Conservation (phyloP, 2,329 filamentous ascomycete genomes). For the Chrysoporthe deuterocubensis region DNA sequence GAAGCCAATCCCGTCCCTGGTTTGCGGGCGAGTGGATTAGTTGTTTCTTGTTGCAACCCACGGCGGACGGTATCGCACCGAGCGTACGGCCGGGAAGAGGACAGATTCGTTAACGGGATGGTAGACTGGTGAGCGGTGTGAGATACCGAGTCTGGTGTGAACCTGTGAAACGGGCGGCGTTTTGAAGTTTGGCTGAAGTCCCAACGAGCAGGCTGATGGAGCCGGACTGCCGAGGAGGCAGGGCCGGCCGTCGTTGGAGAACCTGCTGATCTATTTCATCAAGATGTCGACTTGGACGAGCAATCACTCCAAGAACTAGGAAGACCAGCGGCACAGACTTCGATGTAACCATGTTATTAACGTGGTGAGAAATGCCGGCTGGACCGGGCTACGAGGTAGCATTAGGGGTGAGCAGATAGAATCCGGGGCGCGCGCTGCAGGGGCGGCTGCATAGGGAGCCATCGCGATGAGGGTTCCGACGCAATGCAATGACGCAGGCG, state of each 20-base stretch:
- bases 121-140: constrained; percentile 10
- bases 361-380: not conserved
- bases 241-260: not conserved
- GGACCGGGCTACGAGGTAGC: not conserved
- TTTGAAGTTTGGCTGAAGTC: constrained; percentile 18
- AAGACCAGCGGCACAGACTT: not conserved
- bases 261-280: not conserved
- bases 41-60: not conserved
- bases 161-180: constrained; percentile 21
- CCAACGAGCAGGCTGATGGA: not conserved
- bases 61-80: not conserved
- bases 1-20: not conserved
- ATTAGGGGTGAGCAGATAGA: too few species aligned
- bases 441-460: too few species aligned
- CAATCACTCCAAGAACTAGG: not conserved
- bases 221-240: not conserved
- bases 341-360: too few species aligned
- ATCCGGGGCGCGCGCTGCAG: too few species aligned
- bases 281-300: not conserved
- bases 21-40: not conserved
- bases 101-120: not conserved
- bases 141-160: constrained; percentile 1
- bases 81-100: not conserved
- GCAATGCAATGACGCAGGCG: too few species aligned
- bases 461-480: too few species aligned